Evolutionary conservation across 129 eudicot species (phyloP), one percentile per base, ranked within the genome.

Genomic region (Escallonia rubra): DNA sequence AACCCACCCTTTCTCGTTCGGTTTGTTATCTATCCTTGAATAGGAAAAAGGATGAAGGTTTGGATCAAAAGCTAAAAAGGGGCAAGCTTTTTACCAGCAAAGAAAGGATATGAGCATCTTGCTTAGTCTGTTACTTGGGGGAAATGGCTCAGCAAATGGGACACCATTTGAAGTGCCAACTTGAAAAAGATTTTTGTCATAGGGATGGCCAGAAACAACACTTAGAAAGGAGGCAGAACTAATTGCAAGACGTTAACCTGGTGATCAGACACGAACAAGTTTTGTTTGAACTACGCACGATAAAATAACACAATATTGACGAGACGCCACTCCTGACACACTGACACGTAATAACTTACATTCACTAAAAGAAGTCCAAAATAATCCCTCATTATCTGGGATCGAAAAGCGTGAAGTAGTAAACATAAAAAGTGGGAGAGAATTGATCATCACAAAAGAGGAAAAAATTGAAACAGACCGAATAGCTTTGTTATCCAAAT

Each of bases 101-200:
- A 78, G 64, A 72, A 75, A 79, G 78, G 43, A 47, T 65, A 15
- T 59, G 55, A 63, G 83, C 75, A 58, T n/a, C 62, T 53, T 67
- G 8, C 34, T 61, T 5, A 12, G 64, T 46, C 13, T 60, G 47
- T 41, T 65, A 8, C 66, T 61, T 71, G 34, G 88, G 76, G 90
- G 86, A 74, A 14, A 69, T 87, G 95, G 79, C 74, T 87, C 90
- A 84, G 84, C 95, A 54, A 46, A 54, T 16, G 23, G 14, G 4
- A 11, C 23, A 34, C 23, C 13, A 4, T 9, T 8, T 50, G 55
- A 8, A 9, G 10, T 6, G 0, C 55, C 55, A 50, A 0, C 10
- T n/a, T 5, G 13, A 50, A 50, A 50, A 50, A 23, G 11, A 3
- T 14, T 16, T 34, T 13, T 56, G 8, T 64, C 56, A 45, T 56